Evolutionary conservation across 1,284 basidiomycete genomes (phyloP), one percentile per base, ranked within the genome.

Genomic region (Apiotrichum montevideense): DNA sequence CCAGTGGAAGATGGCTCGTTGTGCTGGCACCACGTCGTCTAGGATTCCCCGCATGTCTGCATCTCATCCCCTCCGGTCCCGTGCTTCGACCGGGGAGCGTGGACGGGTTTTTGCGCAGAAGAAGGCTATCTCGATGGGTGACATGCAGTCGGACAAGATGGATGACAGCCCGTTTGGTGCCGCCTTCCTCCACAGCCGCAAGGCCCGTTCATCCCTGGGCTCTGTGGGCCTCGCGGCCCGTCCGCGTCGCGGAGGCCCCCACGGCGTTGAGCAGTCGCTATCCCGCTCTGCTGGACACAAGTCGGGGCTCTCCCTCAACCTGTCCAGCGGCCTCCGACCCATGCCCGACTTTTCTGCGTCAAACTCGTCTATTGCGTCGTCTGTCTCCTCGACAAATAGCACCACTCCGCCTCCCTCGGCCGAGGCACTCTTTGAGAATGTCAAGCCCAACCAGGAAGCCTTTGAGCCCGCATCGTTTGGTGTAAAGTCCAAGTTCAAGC

Each of bases 381-480:
- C 71, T 7, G 67, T 67, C 29, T 70, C 66, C 13, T 58, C 63
- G 4, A 66, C 59, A 40, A 43, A 48, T 3, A 58, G 53, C 51
- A 56, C 68, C 35, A 72, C 69, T 0, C 71, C 71, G 8, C 67
- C 70, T 1, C 54, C 62, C n/a, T 66, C 68, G 1, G 64, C 65
- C 42, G 70, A 73, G 56, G 71, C 67, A 33, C 66, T 73, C 29
- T 77, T 78, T 58, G 75, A 76, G 42, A 67, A 76, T 45, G 71
- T 77, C 54, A 76, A 74, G 56, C 77, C 77, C n/a, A 65, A 77
- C 37, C 72, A 71, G 35, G 72, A 76, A 49, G 75, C 69, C 3
- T 78, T 77, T 57, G 69, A 72, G 43, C 65, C 67, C 21, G 58
- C 63, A 5, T 61, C 69, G 6, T 56, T 56, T 8, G 66, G 69